Percentiles rank a stretch among this genome's conserved stretches.
Evolutionary conservation across 208 protist genomes (phyloP).

Genomic region (Leishmania mexicana): DNA sequence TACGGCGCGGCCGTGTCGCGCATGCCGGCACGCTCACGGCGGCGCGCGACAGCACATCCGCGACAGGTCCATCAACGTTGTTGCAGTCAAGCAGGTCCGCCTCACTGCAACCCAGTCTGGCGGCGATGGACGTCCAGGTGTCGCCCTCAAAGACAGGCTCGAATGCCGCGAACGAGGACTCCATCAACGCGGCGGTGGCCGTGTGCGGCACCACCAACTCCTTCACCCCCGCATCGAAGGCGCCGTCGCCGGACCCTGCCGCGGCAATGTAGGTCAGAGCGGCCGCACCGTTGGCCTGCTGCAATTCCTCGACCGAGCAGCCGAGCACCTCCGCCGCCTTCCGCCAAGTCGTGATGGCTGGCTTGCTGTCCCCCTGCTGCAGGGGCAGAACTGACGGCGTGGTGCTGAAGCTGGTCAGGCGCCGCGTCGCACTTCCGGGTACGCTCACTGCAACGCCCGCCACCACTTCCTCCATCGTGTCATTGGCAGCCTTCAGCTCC

Average conservation of each 20-base stretch:
- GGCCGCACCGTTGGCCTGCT: constrained; percentile 71
- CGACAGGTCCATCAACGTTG: constrained; percentile 9
- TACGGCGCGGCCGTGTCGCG: constrained; percentile 50
- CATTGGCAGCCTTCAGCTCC: constrained; percentile 58
- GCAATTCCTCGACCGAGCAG: constrained; percentile 87
- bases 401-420: constrained; percentile 57
- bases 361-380: constrained; percentile 27
- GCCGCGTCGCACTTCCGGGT: constrained; percentile 49
- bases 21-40: constrained; percentile 51
- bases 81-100: constrained; percentile 56
- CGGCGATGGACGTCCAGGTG: constrained; percentile 55
- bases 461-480: constrained; percentile 32
- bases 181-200: constrained; percentile 33
- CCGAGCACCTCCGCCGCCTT: constrained; percentile 67
- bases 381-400: constrained; percentile 52
- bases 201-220: constrained; percentile 75
- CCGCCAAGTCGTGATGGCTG: constrained; percentile 48
- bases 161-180: constrained; percentile 52
- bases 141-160: constrained; percentile 68
- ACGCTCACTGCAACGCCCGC: constrained; percentile 52
- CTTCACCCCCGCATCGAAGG: constrained; percentile 56
- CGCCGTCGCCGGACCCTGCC: constrained; percentile 32
- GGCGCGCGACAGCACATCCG: constrained; percentile 11
- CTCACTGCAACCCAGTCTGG: constrained; percentile 55
- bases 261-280: constrained; percentile 54